Evolutionary conservation across 768 basidiomycete genomes (phyloP).

Genomic region (Suillus weaverae): DNA sequence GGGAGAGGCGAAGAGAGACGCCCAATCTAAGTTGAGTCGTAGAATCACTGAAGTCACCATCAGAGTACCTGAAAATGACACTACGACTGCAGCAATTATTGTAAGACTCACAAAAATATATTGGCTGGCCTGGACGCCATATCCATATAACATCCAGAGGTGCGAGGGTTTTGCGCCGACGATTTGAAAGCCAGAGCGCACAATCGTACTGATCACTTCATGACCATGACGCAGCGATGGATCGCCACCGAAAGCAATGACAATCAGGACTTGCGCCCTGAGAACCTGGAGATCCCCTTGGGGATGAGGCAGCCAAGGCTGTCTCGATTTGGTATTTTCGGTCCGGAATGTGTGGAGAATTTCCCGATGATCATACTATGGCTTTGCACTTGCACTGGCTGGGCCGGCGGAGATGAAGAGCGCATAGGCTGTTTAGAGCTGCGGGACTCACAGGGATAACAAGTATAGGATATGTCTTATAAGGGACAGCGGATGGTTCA

Average conservation of each 20-base stretch:
- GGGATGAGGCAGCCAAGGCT: not conserved
- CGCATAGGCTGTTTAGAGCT: not conserved
- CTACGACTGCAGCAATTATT: not conserved
- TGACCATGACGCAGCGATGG: not conserved
- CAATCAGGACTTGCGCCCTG: slow-evolving; percentile 3
- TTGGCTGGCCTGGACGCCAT: not conserved
- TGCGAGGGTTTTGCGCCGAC: not conserved
- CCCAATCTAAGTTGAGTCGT: not conserved
- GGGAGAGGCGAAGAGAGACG: not conserved
- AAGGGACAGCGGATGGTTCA: not conserved
- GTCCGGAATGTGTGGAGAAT: not conserved
- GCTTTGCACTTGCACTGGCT: not conserved
- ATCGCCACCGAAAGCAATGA: not conserved
- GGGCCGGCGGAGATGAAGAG: not conserved
- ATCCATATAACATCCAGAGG: not conserved
- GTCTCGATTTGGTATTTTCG: not conserved
- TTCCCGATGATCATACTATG: not conserved
- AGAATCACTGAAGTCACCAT: not conserved
- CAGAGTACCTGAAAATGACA: not conserved
- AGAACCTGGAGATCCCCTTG: not conserved
- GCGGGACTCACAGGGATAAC: not conserved
- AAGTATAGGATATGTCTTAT: not conserved
- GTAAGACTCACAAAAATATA: not conserved
- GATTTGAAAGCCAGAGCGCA: not conserved
- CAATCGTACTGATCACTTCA: not conserved